A percentile compares a stretch with the other conserved stretches of the same genome.
These are phyloP conservation scores for Chrysanthemum seticuspe DNA, from an alignment of 129 eudicot species.

Conservation along the genomic window DNA sequence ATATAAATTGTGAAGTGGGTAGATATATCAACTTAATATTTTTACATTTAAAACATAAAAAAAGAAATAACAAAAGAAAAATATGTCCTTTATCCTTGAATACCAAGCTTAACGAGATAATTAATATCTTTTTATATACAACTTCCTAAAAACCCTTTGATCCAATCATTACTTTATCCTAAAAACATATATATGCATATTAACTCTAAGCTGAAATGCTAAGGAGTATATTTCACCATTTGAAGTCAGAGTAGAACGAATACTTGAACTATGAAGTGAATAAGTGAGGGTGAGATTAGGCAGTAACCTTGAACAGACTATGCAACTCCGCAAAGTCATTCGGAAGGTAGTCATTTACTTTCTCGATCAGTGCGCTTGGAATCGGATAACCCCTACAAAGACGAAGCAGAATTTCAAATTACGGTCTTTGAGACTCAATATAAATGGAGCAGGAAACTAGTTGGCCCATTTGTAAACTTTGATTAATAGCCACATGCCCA, in stretches of 20 bases:
- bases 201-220: background rate
- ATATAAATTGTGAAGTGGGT: background rate
- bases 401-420: conserved; percentile 7
- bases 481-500: background rate
- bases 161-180: background rate
- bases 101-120: background rate
- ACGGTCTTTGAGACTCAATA: background rate
- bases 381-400: conserved; percentile 88
- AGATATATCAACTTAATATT: background rate
- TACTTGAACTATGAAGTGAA: background rate
- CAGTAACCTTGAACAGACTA: conserved; percentile 53
- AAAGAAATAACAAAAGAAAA: background rate
- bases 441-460: background rate
- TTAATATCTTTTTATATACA: background rate
- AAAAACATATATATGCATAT: background rate
- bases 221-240: background rate
- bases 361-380: conserved; percentile 67
- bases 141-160: background rate
- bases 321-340: conserved; percentile 53
- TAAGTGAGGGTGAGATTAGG: background rate
- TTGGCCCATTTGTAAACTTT: background rate
- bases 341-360: conserved; percentile 77
- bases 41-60: background rate
- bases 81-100: background rate
- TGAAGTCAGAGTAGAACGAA: background rate